Conservation (phyloP, 2,329 filamentous ascomycete genomes). For the Microsporum ferrugineum region DNA sequence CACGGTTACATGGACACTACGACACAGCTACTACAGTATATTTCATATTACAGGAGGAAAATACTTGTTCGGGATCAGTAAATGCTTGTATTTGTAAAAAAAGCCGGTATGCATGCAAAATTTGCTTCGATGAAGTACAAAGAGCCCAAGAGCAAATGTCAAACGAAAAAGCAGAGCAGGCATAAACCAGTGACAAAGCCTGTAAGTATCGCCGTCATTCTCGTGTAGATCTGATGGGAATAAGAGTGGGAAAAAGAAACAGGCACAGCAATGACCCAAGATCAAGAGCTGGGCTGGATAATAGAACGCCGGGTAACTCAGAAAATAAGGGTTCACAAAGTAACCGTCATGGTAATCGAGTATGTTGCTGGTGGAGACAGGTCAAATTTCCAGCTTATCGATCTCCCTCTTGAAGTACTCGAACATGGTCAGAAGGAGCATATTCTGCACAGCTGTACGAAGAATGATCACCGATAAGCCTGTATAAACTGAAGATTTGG, state of each 20-base stretch:
- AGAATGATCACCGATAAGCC: slow-evolving; percentile 38
- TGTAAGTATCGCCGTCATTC: not conserved
- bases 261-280: not conserved
- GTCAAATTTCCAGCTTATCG: slow-evolving; percentile 25
- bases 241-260: not conserved
- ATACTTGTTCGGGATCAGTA: not conserved
- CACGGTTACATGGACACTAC: not conserved
- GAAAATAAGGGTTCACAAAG: not conserved
- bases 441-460: slow-evolving; percentile 38
- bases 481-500: slow-evolving; percentile 37
- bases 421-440: slow-evolving; percentile 38
- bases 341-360: not conserved
- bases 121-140: not conserved
- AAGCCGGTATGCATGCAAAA: not conserved
- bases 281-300: not conserved
- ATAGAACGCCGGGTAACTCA: not conserved
- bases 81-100: not conserved
- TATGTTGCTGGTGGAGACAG: not conserved
- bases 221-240: not conserved
- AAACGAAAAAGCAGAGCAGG: not conserved
- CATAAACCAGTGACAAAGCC: not conserved
- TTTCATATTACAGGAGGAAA: not conserved
- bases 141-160: not conserved
- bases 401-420: slow-evolving; percentile 37
- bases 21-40: not conserved